These are phyloP conservation scores for Moesziomyces sp. DNA, from an alignment of 1,284 basidiomycete species.

Conservation along the genomic window DNA sequence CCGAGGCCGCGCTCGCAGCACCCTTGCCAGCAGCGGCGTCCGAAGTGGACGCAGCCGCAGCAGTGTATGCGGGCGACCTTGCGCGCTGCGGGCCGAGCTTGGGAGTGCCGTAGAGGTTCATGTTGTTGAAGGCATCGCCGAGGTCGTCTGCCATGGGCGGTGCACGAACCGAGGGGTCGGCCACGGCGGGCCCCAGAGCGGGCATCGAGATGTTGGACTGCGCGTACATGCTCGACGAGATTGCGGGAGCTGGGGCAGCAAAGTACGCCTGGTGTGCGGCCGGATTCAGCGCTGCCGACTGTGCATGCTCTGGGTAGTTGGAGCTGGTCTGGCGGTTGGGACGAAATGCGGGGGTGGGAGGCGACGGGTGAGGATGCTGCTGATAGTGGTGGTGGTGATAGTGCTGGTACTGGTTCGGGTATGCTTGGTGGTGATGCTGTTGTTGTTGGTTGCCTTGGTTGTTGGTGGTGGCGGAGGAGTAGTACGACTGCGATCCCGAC, in stretches of 20 bases:
- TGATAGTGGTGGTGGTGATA: conserved; percentile 13
- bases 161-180: conserved; percentile 21
- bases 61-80: conserved; percentile 22
- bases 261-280: conserved; percentile 18
- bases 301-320: conserved; percentile 36
- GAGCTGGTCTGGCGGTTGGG: conserved; percentile 33
- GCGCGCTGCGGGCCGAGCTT: conserved; percentile 42
- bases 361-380: conserved; percentile 25
- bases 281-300: conserved; percentile 24
- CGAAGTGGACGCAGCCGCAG: background rate
- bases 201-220: conserved; percentile 62
- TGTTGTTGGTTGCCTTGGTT: background rate
- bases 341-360: conserved; percentile 18
- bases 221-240: conserved; percentile 44
- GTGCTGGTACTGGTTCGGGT: conserved; percentile 5
- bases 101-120: conserved; percentile 52
- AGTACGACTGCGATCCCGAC: conserved; percentile 43
- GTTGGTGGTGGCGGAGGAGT: conserved; percentile 15
- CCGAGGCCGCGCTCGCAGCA: conserved; percentile 21
- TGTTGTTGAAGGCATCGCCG: conserved; percentile 51
- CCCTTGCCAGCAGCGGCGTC: conserved; percentile 10
- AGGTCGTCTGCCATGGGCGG: conserved; percentile 59
- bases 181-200: conserved; percentile 27
- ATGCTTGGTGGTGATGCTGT: background rate
- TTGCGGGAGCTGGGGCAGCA: conserved; percentile 19